Conservation (phyloP, 2,329 filamentous ascomycete species). For the Fragosphaeria purpurea region DNA sequence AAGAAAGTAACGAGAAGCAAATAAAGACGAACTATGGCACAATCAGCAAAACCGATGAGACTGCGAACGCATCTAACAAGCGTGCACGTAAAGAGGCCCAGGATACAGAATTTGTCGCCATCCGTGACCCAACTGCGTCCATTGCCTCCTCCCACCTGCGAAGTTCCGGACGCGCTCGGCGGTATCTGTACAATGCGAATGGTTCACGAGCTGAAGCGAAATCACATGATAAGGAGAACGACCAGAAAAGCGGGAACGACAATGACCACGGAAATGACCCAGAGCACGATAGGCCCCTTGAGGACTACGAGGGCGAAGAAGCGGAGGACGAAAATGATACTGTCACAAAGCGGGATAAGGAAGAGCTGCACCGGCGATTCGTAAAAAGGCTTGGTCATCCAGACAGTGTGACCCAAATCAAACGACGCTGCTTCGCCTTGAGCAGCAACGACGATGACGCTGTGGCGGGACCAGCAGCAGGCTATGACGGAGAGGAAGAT, state of each 20-base stretch:
- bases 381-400: conserved; percentile 82
- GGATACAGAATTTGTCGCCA: conserved; percentile 8
- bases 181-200: conserved; percentile 36
- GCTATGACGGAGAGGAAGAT: conserved; percentile 66
- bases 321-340: conserved; percentile 35
- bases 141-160: conserved; percentile 16
- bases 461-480: conserved; percentile 34
- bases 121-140: conserved; percentile 12
- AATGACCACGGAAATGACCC: neutral
- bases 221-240: too few species aligned
- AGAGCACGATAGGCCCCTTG: conserved; percentile 20
- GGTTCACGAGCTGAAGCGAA: too few species aligned
- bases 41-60: too few species aligned
- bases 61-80: neutral
- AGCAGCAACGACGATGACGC: conserved; percentile 34
- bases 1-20: conserved; percentile 29
- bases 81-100: conserved; percentile 17
- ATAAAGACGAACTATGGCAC: neutral
- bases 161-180: conserved; percentile 35
- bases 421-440: conserved; percentile 45
- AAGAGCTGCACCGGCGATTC: conserved; percentile 71
- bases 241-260: too few species aligned
- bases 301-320: conserved; percentile 12
- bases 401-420: conserved; percentile 64
- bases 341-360: conserved; percentile 46